Conservation (phyloP, 345 rosid species). For the Tarenaya hassleriana region DNA sequence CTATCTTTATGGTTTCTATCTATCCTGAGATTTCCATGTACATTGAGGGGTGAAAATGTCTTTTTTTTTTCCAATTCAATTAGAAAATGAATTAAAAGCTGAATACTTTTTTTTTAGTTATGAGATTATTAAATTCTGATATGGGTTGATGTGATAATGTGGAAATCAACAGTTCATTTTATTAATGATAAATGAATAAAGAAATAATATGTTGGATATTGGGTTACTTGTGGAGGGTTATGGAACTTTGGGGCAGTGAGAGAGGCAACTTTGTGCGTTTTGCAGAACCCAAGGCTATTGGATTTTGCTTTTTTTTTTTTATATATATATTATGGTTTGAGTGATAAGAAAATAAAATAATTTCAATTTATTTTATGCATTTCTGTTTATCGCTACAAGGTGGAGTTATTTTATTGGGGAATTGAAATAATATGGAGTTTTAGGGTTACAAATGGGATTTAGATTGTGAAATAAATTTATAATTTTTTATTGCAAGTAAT, state of each 20-base stretch:
- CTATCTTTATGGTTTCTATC: too few relatives aligned
- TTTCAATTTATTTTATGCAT: too few relatives aligned
- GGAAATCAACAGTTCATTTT: not conserved
- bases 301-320: not conserved
- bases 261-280: slow-evolving; percentile 24
- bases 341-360: not conserved
- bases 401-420: too few relatives aligned
- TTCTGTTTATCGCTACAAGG: too few relatives aligned
- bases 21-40: too few relatives aligned
- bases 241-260: slow-evolving; percentile 24
- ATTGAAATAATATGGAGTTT: too few relatives aligned
- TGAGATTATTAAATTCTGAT: not conserved
- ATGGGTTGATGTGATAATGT: not conserved
- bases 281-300: slow-evolving; percentile 20
- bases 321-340: not conserved
- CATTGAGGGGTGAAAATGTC: too few relatives aligned
- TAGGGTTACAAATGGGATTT: too few relatives aligned
- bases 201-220: not conserved
- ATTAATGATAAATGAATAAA: not conserved
- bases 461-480: too few relatives aligned
- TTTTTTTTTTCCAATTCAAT: too few relatives aligned
- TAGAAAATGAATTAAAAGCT: too few relatives aligned
- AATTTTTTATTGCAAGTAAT: too few relatives aligned
- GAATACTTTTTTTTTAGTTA: slow-evolving; percentile 1
- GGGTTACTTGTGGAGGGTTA: slow-evolving; percentile 17